phyloP scores from a whole-genome alignment of 192 early-diverging fungal species.

The Coemansia aciculifera region DNA sequence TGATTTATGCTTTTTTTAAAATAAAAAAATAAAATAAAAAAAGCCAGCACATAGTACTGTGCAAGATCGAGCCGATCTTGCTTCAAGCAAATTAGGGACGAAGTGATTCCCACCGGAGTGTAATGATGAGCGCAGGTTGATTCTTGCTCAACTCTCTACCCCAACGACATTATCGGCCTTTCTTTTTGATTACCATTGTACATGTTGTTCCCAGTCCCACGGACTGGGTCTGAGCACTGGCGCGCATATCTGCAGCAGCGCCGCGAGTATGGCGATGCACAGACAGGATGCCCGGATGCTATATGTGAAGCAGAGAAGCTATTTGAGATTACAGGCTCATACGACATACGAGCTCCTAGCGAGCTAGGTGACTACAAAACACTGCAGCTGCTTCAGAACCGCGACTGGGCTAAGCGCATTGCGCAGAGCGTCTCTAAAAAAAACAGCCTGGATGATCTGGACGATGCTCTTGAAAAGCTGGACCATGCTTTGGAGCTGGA shows the following conservation, averaged over 20 bases:
- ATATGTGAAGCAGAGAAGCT: slow-evolving; percentile 22
- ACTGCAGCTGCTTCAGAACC: slow-evolving; percentile 23
- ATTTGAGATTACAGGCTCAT: slow-evolving; percentile 18
- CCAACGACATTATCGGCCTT: background rate
- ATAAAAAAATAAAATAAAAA: background rate
- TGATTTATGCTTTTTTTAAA: background rate
- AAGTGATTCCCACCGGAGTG: background rate
- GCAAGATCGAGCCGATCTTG: background rate
- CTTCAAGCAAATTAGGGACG: background rate
- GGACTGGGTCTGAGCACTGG: slow-evolving; percentile 19
- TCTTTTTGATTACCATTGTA: background rate
- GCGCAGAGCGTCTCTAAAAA: slow-evolving; percentile 19
- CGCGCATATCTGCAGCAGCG: slow-evolving; percentile 18
- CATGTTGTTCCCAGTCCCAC: slow-evolving; percentile 18
- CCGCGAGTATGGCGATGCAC: slow-evolving; percentile 20
- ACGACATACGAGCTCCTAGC: background rate
- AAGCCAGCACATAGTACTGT: background rate
- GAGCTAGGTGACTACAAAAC: background rate
- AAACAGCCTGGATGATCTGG: background rate
- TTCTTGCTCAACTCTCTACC: background rate
- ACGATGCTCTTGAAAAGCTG: slow-evolving; percentile 14
- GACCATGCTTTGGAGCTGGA: slow-evolving; percentile 20
- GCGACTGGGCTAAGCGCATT: slow-evolving; percentile 26
- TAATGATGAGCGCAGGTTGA: background rate
- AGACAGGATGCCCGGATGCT: slow-evolving; percentile 17